Conservation (phyloP, 352 stramenopile genomes). For the Globisporangium apiculatum region DNA sequence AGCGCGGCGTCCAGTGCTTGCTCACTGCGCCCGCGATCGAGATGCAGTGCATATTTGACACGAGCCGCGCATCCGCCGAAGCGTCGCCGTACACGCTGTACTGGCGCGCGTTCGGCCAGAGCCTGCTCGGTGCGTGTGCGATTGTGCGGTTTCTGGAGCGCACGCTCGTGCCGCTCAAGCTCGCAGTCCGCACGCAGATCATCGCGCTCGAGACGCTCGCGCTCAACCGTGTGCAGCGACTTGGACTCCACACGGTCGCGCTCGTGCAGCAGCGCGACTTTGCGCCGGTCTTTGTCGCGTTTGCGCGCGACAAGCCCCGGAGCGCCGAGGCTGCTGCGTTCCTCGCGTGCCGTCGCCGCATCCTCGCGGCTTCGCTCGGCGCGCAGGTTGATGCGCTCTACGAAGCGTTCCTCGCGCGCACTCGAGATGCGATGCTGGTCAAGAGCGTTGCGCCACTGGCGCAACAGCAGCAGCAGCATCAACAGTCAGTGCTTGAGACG, state of each 20-base stretch:
- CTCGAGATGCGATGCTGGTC: conserved; percentile 23
- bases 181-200: conserved; percentile 42
- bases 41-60: conserved; percentile 57
- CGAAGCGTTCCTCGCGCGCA: conserved; percentile 29
- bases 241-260: conserved; percentile 40
- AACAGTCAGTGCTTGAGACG: conserved; percentile 35
- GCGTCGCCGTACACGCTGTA: conserved; percentile 32
- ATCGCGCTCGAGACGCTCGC: conserved; percentile 43
- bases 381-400: conserved; percentile 44
- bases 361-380: conserved; percentile 29
- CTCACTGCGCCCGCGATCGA: conserved; percentile 35
- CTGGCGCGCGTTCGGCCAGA: conserved; percentile 70
- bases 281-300: conserved; percentile 36
- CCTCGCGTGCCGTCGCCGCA: conserved; percentile 26
- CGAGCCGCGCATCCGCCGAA: conserved; percentile 3
- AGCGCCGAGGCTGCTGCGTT: conserved; percentile 30
- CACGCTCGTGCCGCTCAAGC: conserved; percentile 40
- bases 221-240: conserved; percentile 41
- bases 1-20: conserved; percentile 37
- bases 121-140: conserved; percentile 54
- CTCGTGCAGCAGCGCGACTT: conserved; percentile 60
- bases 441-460: conserved; percentile 6
- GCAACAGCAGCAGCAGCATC: background rate
- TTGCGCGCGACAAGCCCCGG: conserved; percentile 21
- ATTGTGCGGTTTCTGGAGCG: conserved; percentile 57